Evolutionary conservation across 169 alveolate genomes (phyloP).

Genomic region (Hammondia hammondi): DNA sequence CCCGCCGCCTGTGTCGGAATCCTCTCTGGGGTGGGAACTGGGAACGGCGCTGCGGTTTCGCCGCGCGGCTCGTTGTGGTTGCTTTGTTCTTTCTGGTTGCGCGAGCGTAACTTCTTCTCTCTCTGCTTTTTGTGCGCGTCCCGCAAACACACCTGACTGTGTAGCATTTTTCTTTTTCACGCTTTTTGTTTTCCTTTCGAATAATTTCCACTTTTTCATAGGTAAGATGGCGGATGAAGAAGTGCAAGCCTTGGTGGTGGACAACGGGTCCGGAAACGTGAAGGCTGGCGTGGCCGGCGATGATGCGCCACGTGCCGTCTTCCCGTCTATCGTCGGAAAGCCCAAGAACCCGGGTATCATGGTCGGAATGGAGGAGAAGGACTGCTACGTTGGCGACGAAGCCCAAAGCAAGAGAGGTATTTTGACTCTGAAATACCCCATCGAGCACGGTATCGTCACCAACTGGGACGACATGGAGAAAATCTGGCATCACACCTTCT

Average conservation of each 20-base stretch:
- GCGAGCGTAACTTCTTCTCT: not conserved
- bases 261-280: conserved; percentile 98
- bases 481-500: conserved; percentile 99
- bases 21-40: not conserved
- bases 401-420: conserved; percentile 99
- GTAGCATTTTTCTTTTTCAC: not conserved
- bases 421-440: conserved; percentile 96
- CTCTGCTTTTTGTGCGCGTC: not conserved
- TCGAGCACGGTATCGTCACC: conserved; percentile 98
- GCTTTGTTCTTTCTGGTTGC: not conserved
- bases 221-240: conserved; percentile 87
- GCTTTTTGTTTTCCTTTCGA: not conserved
- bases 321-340: conserved; percentile 98
- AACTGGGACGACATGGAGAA: conserved; percentile 99
- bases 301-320: conserved; percentile 98
- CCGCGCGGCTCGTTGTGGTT: not conserved
- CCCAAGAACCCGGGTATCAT: conserved; percentile 92
- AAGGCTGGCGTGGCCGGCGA: conserved; percentile 99
- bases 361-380: conserved; percentile 97
- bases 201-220: not conserved
- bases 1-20: not conserved
- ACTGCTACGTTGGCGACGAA: conserved; percentile 97
- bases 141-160: not conserved
- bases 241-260: conserved; percentile 95
- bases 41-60: not conserved